Percentiles rank a stretch among this genome's conserved stretches.
Evolutionary conservation across 495 filamentous ascomycete genomes (phyloP).

Genomic region (Hypoxylon crocopeplum): DNA sequence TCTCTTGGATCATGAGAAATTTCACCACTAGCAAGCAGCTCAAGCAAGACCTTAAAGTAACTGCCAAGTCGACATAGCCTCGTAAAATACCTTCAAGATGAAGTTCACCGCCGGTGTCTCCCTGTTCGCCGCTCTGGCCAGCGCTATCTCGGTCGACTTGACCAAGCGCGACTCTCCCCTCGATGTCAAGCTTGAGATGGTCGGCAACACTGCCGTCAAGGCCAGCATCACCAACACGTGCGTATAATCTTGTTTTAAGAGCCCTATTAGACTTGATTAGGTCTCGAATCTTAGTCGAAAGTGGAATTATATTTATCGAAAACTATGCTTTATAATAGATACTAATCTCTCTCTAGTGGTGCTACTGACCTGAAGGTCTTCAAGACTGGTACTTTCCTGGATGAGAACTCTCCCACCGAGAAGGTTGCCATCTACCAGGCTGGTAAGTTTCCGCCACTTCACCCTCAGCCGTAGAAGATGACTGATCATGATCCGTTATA

Average conservation of each 20-base stretch:
- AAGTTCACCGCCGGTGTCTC: slow-evolving; percentile 46
- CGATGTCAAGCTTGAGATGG: slow-evolving; percentile 59
- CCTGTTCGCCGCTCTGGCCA: slow-evolving; percentile 53
- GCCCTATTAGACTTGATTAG: neutral
- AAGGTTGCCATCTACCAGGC: slow-evolving; percentile 64
- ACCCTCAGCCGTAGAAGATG: neutral
- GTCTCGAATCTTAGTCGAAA: neutral
- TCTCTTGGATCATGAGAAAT: slow-evolving; percentile 5
- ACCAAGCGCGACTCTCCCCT: slow-evolving; percentile 53
- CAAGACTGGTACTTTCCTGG: slow-evolving; percentile 68
- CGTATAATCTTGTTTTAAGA: neutral
- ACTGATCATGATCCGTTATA: slow-evolving; percentile 39
- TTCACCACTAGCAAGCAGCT: slow-evolving; percentile 19
- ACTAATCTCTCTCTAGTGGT: slow-evolving; percentile 42
- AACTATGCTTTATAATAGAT: neutral
- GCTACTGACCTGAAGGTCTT: slow-evolving; percentile 61
- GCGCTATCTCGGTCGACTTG: slow-evolving; percentile 53
- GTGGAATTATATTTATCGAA: no score
- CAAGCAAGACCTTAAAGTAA: slow-evolving; percentile 16
- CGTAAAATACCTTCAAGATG: slow-evolving; percentile 36
- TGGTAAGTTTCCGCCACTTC: slow-evolving; percentile 43
- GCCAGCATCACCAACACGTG: slow-evolving; percentile 65
- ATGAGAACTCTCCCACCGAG: slow-evolving; percentile 60
- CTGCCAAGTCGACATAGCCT: neutral
- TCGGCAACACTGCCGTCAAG: slow-evolving; percentile 64